A percentile compares a stretch with the other conserved stretches of the same genome.
phyloP scores from a whole-genome alignment of 805 yeast genomes.

The Maudiozyma serrabonitensis region DNA sequence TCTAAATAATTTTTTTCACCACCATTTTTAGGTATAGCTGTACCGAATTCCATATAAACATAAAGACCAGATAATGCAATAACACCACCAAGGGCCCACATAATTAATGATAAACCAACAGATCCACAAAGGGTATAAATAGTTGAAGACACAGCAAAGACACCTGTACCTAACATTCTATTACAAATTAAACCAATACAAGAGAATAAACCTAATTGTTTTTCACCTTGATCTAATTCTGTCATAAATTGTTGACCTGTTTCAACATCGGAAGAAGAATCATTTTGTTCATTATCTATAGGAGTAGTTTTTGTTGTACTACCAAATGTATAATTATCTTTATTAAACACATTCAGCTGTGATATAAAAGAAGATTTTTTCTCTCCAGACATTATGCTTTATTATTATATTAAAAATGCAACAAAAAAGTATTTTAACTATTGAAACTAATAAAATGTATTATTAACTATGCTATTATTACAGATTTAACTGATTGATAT shows the following conservation, averaged over 20 bases:
- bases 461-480: too few relatives aligned
- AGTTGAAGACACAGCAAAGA: conserved; percentile 59
- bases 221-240: conserved; percentile 34
- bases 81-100: conserved; percentile 68
- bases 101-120: conserved; percentile 58
- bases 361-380: conserved; percentile 14
- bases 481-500: not conserved
- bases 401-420: too few relatives aligned
- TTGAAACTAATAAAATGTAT: too few relatives aligned
- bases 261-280: conserved; percentile 14
- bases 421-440: too few relatives aligned
- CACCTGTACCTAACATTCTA: conserved; percentile 70
- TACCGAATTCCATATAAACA: conserved; percentile 75
- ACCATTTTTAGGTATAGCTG: conserved; percentile 70
- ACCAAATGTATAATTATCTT: conserved; percentile 17
- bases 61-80: conserved; percentile 56
- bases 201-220: conserved; percentile 41
- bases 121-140: conserved; percentile 46
- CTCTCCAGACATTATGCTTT: conserved; percentile 6
- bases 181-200: conserved; percentile 59
- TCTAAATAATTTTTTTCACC: conserved; percentile 81
- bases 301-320: not conserved
- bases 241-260: conserved; percentile 26
- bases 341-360: conserved; percentile 25
- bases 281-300: conserved; percentile 2